Conservation (phyloP, 495 filamentous ascomycete species). For the Parachaetomium inaequale region DNA sequence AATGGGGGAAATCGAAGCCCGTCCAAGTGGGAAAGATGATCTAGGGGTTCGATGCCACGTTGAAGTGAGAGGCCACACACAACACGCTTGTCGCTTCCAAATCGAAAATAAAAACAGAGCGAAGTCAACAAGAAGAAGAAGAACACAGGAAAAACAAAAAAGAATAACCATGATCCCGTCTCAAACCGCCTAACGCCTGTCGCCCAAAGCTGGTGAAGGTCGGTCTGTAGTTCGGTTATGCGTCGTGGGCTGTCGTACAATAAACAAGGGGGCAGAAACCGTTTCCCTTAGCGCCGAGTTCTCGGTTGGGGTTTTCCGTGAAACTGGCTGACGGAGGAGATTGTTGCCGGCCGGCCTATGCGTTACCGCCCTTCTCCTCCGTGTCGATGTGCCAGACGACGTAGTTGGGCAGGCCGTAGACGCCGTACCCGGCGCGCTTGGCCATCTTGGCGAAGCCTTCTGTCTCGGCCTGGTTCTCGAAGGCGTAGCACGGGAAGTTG, state of each 20-base stretch:
- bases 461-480: slow-evolving; percentile 98
- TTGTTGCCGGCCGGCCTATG: slow-evolving; percentile 25
- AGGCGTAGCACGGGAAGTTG: slow-evolving; percentile 95
- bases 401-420: slow-evolving; percentile 92
- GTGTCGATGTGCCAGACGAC: slow-evolving; percentile 99
- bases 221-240: slow-evolving; percentile 29
- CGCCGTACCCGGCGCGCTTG: slow-evolving; percentile 91
- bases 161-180: slow-evolving; percentile 20
- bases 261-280: not conserved
- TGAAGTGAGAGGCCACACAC: too few species aligned
- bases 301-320: not conserved
- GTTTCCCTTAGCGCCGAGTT: not conserved
- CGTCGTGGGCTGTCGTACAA: slow-evolving; percentile 40
- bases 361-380: slow-evolving; percentile 91
- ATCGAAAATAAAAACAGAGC: not conserved
- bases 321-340: not conserved
- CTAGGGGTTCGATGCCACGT: not conserved
- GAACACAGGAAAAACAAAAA: slow-evolving; percentile 5
- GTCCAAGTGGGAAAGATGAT: not conserved
- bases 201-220: not conserved
- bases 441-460: slow-evolving; percentile 99
- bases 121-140: too few species aligned
- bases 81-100: not conserved
- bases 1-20: not conserved
- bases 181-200: slow-evolving; percentile 23